A percentile compares a stretch with the other conserved stretches of the same genome.
phyloP scores from a whole-genome alignment of 2,329 filamentous ascomycete species.

The Ceratocystis smalleyi region DNA sequence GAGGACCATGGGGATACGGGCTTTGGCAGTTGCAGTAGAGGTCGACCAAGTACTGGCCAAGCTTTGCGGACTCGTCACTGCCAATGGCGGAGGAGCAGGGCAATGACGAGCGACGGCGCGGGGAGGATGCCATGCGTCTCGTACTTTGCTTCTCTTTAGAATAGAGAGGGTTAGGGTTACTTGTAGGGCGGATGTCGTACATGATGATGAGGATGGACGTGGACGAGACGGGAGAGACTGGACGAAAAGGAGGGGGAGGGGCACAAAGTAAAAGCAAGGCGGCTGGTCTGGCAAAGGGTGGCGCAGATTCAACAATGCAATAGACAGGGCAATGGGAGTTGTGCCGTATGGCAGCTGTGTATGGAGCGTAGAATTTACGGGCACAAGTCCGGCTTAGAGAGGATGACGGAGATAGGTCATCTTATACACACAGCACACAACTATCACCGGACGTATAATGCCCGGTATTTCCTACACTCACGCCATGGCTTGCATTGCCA shows the following conservation, averaged over 20 bases:
- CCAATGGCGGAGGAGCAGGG: background rate
- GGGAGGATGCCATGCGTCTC: background rate
- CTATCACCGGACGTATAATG: no score
- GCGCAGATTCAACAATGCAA: background rate
- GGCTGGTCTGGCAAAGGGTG: background rate
- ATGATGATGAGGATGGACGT: background rate
- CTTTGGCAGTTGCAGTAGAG: background rate
- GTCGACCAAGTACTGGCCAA: background rate
- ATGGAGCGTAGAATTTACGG: background rate
- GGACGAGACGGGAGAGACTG: background rate
- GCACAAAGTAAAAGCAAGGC: background rate
- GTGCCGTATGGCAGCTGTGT: no score
- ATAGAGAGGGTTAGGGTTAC: background rate
- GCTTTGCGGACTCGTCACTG: background rate
- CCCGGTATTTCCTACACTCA: background rate
- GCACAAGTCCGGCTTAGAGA: background rate
- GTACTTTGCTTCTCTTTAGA: no score
- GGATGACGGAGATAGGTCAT: background rate
- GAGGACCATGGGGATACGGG: slow-evolving; percentile 1
- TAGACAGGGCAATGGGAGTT: background rate
- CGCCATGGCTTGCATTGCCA: background rate
- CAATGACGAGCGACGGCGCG: background rate
- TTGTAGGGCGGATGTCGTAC: background rate
- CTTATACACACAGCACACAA: background rate
- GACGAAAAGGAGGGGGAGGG: background rate